Evolutionary conservation across 805 yeast species (phyloP), one percentile per base, ranked within the genome.

Genomic region (Candida maesae): DNA sequence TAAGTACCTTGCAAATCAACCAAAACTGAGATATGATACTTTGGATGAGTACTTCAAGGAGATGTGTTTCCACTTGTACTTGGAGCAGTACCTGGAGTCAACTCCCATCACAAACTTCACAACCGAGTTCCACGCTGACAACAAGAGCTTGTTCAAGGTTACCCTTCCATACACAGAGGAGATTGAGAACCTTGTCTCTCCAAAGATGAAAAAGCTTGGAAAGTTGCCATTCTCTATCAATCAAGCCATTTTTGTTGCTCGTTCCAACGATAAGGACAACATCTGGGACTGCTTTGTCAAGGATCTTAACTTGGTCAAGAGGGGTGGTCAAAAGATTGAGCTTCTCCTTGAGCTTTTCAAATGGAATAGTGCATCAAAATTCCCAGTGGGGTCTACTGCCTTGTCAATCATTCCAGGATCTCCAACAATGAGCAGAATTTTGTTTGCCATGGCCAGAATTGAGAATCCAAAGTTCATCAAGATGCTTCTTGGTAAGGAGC

Each of bases 391-490:
- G 2, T 65, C 68, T 5, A 65, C 68, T 36, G 46, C 53, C 13
- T 53, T 66, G 26, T 64, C 66, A 25, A 54, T 83, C 11, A 53
- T 82, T 36, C 87, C 88, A 1, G 78, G 79, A 16, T 76, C 83
- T 8, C 75, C 77, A 5, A 82, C 83, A 3, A 74, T 79, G 6
- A 72, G 77, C 32, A 65, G 89, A 58, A 79, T 80, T 6, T 65
- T 82, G 55, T 71, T 74, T 49, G 83, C 88, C 1, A 83, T 82
- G 86, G 67, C 76, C 2, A 67, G 76, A 35, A 67, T 81, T 26
- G 69, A 68, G 33, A 78, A 78, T 55, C 68, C 70, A 7, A 72
- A 65, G 37, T 78, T 79, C 49, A 66, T 70, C 38, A 70, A 70
- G 39, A 68, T 78, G 71, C 58, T 79, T 15, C 53, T 78, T 36